These are phyloP conservation scores for Emergomyces pasteurianus DNA, from an alignment of 2,329 filamentous ascomycete species.

Conservation along the genomic window DNA sequence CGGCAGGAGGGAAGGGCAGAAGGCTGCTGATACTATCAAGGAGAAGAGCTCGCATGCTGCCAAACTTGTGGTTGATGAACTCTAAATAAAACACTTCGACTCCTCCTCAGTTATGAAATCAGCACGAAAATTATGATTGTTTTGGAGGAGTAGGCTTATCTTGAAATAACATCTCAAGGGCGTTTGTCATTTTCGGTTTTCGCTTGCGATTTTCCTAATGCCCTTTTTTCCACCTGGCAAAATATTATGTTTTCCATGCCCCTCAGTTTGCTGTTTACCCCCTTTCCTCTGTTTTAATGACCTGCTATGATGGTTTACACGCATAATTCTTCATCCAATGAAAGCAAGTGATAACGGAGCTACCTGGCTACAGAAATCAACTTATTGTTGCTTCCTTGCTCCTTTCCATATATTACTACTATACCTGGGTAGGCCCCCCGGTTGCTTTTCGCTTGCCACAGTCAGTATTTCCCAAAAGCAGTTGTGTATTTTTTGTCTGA, in stretches of 20 bases:
- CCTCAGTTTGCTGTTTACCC: neutral
- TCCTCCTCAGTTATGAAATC: neutral
- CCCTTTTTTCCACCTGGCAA: neutral
- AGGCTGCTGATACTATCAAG: conserved; percentile 33
- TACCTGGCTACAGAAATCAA: neutral
- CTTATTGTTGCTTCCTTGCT: neutral
- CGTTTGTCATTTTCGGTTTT: neutral
- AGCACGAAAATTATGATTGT: neutral
- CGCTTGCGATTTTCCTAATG: neutral
- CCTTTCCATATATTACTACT: neutral
- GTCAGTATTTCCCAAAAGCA: neutral
- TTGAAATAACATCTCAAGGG: neutral
- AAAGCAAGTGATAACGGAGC: neutral
- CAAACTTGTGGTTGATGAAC: neutral
- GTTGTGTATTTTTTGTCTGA: neutral
- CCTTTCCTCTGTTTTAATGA: neutral
- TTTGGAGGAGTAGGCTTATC: neutral
- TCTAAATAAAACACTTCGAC: neutral
- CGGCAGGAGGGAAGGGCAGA: conserved; percentile 37
- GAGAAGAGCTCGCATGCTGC: conserved; percentile 22
- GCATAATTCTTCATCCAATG: neutral
- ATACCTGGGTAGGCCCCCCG: neutral
- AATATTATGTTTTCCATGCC: neutral
- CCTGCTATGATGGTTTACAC: neutral
- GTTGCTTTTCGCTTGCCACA: neutral